Evolutionary conservation across 441 rosid genomes (phyloP), one percentile per base, ranked within the genome.

Genomic region (Gossypium gossypioides): DNA sequence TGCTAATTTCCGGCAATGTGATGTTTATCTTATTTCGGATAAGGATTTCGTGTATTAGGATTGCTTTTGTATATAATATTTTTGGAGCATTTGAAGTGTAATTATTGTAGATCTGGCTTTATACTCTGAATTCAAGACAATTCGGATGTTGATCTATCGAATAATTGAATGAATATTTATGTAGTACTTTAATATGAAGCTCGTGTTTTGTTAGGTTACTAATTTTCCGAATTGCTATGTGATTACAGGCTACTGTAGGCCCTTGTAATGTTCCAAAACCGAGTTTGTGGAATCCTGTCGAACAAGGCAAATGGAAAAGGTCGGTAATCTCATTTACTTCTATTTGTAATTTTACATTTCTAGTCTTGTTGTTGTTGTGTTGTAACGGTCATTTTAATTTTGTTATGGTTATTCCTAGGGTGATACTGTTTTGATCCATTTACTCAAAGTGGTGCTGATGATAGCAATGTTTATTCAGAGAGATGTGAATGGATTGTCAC

Each of bases 291-390:
- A 93, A 84, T 78, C 97, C 97, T 18, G 97, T 90, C 6, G 98
- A 93, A 77, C 96, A 84, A 81, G 87, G 91, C 84, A 93, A 93
- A 80, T 96, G 99, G 99, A 87, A 84, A 84, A 93, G 99, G 99
- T 96, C 72, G 50, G 88, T 76, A 10, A 69, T 42, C 60, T 29
- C 27, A 70, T 59, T 71, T 40, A n/a, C 51, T 37, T 15, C n/a
- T 48, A 1, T 24, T 18, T 46, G 0, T n/a, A 48, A 22, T 10
- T 57, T 56, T 50, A 50, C 13, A 12, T 67, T 50, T 25, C 0
- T 8, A 19, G 58, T 50, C 44, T 50, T 50, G 0, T 67, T 15
- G 7, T 48, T 25, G 3, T 48, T 46, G 40, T 46, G 50, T 42
- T 7, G 15, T 12, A 42, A 42, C n/a, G 0, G 13, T 12, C 21